phyloP scores from a whole-genome alignment of 2,329 filamentous ascomycete species.

The Pseudogymnoascus sp. region DNA sequence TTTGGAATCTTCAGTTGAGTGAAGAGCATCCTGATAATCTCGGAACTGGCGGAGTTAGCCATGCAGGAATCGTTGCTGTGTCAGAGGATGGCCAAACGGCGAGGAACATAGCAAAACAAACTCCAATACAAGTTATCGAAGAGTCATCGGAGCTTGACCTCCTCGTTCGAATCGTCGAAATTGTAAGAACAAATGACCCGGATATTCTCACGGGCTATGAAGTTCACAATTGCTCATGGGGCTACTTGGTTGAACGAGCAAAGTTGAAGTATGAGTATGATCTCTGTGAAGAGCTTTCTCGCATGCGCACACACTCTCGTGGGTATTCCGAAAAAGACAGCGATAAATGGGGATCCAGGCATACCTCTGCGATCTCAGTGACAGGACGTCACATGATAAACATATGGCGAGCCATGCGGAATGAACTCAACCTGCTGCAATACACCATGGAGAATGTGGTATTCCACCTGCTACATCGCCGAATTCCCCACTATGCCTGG shows the following conservation, averaged over 20 bases:
- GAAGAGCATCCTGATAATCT: conserved; percentile 49
- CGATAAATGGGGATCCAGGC: conserved; percentile 89
- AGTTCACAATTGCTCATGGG: conserved; percentile 90
- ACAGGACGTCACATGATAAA: conserved; percentile 96
- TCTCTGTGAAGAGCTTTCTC: conserved; percentile 82
- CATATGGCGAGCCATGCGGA: conserved; percentile 90
- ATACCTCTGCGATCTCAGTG: conserved; percentile 84
- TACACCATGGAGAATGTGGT: conserved; percentile 96
- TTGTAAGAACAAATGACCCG: conserved; percentile 77
- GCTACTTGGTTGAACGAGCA: conserved; percentile 87
- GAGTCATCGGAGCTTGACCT: conserved; percentile 78
- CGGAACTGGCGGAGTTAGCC: conserved; percentile 41
- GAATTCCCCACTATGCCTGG: conserved; percentile 82
- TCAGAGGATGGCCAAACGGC: conserved; percentile 54
- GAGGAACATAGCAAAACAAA: conserved; percentile 54
- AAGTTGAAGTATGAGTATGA: conserved; percentile 81
- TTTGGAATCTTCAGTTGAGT: conserved; percentile 82
- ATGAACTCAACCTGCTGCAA: conserved; percentile 84
- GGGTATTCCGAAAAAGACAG: conserved; percentile 34
- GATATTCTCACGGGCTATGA: conserved; percentile 94
- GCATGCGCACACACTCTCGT: conserved; percentile 77
- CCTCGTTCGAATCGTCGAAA: conserved; percentile 76
- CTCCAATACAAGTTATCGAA: conserved; percentile 58
- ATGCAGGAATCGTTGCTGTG: conserved; percentile 65
- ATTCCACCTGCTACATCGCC: conserved; percentile 79